These are phyloP conservation scores for Fusarium longipes DNA, from an alignment of 2,329 filamentous ascomycete species.

Conservation along the genomic window DNA sequence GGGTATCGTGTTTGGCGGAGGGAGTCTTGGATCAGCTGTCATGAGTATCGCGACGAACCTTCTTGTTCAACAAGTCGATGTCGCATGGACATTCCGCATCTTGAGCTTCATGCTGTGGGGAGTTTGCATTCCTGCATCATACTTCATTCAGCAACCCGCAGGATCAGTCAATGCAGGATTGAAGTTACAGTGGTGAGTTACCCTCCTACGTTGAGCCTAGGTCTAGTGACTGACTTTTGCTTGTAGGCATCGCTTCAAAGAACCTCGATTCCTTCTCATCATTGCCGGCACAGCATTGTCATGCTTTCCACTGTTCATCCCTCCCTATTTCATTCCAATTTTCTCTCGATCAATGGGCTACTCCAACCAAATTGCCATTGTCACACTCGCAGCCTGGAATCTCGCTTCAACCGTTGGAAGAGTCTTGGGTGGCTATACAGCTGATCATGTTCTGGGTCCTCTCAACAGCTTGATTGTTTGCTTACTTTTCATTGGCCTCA, in stretches of 20 bases:
- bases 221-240: not conserved
- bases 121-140: slow-evolving; percentile 47
- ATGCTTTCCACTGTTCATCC: slow-evolving; percentile 44
- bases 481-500: slow-evolving; percentile 44
- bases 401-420: slow-evolving; percentile 46
- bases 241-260: slow-evolving; percentile 46
- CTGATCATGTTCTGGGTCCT: slow-evolving; percentile 43
- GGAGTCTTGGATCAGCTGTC: slow-evolving; percentile 45
- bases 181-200: slow-evolving; percentile 43
- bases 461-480: slow-evolving; percentile 46
- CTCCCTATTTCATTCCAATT: slow-evolving; percentile 44
- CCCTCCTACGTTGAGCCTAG: rapidly evolving
- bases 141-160: slow-evolving; percentile 40
- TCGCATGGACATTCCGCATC: slow-evolving; percentile 47
- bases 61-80: slow-evolving; percentile 39
- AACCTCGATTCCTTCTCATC: slow-evolving; percentile 42
- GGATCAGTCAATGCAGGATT: slow-evolving; percentile 18
- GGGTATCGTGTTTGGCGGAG: slow-evolving; percentile 48
- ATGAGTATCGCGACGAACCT: slow-evolving; percentile 46
- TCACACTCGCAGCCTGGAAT: slow-evolving; percentile 47
- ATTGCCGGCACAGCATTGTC: slow-evolving; percentile 43
- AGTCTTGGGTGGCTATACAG: slow-evolving; percentile 42
- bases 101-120: slow-evolving; percentile 45
- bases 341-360: slow-evolving; percentile 44
- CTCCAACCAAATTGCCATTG: slow-evolving; percentile 39